Base-by-base conservation (phyloP, 768 basidiomycete species). In the Phylloporus scabripes region DNA sequence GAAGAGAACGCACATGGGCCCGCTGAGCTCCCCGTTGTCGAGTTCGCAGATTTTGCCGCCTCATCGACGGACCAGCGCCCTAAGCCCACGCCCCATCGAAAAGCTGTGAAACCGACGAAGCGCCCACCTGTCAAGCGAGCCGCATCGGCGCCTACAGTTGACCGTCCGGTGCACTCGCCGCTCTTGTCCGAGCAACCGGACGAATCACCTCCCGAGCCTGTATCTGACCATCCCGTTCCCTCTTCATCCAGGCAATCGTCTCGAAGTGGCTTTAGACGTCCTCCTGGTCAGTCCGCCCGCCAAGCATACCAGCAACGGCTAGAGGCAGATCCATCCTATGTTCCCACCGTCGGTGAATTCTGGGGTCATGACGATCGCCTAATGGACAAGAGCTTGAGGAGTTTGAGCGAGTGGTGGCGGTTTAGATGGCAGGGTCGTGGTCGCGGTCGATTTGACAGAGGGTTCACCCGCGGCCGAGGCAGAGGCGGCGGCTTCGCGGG, bases 321-420 rank as follows among this genome's bases (percentile, higher is more conserved):
- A 21, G 84, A 90, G 49, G 73, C 69, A 10, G 93, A 96, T 63
- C 92, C 93, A 2, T 88, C 90, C 2, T 92, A 84, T 64, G 87
- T 91, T 24, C 93, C 93, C 20, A 86, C 83, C 21, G 87, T 94
- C 20, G 93, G 93, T 47, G 85, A 85, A 53, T 96, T 96, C 62
- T 96, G 91, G 92, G 84, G 88, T 5, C 93, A 96, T 62, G 93
- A 96, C 65, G 92, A 95, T 64, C 83, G 93, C 41, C 71, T 92
- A 47, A 72, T 91, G 63, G 85, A 89, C 67, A 88, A 88, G 65
- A 82, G 88, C 52, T 67, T 90, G 36, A 80, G 91, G 36, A 85
- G 83, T 61, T 68, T 93, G 39, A 91, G 87, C 69, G 82, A 81
- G 1, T 92, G 89, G 90, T 92, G 91, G 90, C 75, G 87, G 49